Percentiles rank a stretch among this genome's conserved stretches.
These are phyloP conservation scores for Neopestalotiopsis clavispora DNA, from an alignment of 2,329 filamentous ascomycete species.

Conservation along the genomic window DNA sequence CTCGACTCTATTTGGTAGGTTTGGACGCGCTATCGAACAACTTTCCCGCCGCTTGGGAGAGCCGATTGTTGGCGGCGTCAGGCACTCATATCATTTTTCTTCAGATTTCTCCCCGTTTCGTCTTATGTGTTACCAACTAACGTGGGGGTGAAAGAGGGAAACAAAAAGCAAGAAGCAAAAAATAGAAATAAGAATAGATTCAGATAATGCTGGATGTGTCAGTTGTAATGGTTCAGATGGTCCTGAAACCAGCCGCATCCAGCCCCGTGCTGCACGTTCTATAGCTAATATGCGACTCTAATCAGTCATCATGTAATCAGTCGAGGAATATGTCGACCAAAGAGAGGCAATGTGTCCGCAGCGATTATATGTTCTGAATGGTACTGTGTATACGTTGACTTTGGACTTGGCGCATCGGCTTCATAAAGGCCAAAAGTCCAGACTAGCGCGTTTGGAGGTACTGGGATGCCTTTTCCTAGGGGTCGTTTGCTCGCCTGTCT, in stretches of 20 bases:
- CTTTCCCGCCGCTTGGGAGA: background rate
- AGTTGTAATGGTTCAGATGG: background rate
- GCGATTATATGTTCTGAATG: background rate
- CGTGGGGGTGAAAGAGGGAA: background rate
- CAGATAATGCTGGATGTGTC: background rate
- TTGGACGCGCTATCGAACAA: background rate
- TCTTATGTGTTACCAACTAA: background rate
- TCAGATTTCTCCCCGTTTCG: background rate
- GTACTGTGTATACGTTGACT: background rate
- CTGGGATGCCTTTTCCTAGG: background rate
- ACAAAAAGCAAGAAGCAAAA: background rate
- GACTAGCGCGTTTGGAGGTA: background rate
- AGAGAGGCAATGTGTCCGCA: background rate
- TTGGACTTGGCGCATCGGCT: background rate
- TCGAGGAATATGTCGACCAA: background rate
- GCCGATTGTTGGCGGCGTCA: background rate
- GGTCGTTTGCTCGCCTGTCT: background rate
- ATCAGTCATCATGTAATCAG: background rate
- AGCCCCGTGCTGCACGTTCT: background rate
- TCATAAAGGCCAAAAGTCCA: background rate
- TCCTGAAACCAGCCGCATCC: background rate
- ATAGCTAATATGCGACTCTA: background rate
- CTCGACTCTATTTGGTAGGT: background rate
- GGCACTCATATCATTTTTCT: background rate
- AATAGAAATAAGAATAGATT: background rate